Base-by-base conservation (phyloP, 306 rosid species). In the Malus sieversii region DNA sequence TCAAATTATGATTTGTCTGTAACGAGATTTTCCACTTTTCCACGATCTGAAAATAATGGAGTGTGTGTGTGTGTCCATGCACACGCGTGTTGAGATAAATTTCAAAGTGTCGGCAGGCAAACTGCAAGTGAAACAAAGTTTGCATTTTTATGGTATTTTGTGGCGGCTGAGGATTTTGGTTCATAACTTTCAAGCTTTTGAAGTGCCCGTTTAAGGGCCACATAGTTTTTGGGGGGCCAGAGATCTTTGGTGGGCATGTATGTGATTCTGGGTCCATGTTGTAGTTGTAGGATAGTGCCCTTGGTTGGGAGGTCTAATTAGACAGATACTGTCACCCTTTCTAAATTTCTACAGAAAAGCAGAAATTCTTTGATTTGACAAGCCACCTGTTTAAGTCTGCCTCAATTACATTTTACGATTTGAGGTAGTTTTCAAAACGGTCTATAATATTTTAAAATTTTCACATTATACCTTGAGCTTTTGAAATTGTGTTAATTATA, bases 41-140 rank as follows among this genome's bases (percentile, higher is more conserved):
- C 40, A 6, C 23, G 2, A 18, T 53, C 11, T 53, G 59, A 9
- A 53, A 53, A 53, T 16, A 59, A 22, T 59, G 13, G 13, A 59
- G 14, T n/a, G 23, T 4, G 8, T 58, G 35, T 61, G 66, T 60
- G 66, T 16, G 15, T 65, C 27, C 70, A 19, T 9, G 46, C 70
- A 33, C 46, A 33, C 16, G 70, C 20, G 6, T 65, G n/a, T 5
- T 11, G 4, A 5, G 68, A 40, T n/a, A 20, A 11, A 44, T 51
- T 52, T n/a, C 25, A 29, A 29, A 67, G 88, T 86, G 97, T 91
- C 92, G 89, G 97, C 86, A 83, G 86, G 75, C 19, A 19, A 78
- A 80, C 67, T 25, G 45, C 45, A 77, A 45, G 60, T 33, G 66
- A 75, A 80, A 62, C 79, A 76, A 76, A 57, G 38, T 29, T 23